These are phyloP conservation scores for Angophora floribunda DNA, from an alignment of 345 rosid species.

Conservation along the genomic window DNA sequence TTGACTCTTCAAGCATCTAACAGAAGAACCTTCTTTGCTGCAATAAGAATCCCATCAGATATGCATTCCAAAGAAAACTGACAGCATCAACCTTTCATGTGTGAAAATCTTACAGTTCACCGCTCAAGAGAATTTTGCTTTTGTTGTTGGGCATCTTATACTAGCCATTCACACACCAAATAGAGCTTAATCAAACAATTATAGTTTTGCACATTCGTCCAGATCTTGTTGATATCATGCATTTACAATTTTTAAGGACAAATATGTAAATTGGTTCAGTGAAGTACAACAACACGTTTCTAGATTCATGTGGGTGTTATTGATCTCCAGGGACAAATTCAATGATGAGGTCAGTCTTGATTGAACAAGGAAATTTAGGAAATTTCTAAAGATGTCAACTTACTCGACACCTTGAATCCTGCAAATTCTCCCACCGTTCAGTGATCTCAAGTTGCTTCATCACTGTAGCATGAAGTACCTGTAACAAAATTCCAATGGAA, in stretches of 20 bases:
- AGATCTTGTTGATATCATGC: neutral
- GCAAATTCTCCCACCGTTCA: constrained; percentile 45
- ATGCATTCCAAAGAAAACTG: neutral
- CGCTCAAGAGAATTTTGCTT: neutral
- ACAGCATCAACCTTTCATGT: neutral
- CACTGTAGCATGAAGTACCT: constrained; percentile 71
- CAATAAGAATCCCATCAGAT: neutral
- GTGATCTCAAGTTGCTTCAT: constrained; percentile 74
- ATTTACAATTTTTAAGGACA: neutral
- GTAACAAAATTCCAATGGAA: constrained; percentile 1
- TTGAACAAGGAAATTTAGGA: neutral
- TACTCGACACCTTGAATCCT: constrained; percentile 53
- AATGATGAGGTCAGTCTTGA: neutral
- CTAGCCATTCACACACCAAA: neutral
- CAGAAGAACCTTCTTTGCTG: constrained; percentile 56
- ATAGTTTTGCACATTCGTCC: neutral
- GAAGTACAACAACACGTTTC: neutral
- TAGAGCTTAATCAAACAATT: neutral
- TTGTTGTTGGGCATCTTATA: neutral
- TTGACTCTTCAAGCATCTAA: constrained; percentile 6
- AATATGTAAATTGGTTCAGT: neutral
- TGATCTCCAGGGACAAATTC: neutral
- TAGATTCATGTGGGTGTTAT: neutral
- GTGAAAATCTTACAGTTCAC: neutral
- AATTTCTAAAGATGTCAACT: constrained; percentile 8